Percentiles rank a stretch among this genome's conserved stretches.
These are phyloP conservation scores for Tremellales sp. DNA, from an alignment of 1,284 basidiomycete species.

Conservation along the genomic window DNA sequence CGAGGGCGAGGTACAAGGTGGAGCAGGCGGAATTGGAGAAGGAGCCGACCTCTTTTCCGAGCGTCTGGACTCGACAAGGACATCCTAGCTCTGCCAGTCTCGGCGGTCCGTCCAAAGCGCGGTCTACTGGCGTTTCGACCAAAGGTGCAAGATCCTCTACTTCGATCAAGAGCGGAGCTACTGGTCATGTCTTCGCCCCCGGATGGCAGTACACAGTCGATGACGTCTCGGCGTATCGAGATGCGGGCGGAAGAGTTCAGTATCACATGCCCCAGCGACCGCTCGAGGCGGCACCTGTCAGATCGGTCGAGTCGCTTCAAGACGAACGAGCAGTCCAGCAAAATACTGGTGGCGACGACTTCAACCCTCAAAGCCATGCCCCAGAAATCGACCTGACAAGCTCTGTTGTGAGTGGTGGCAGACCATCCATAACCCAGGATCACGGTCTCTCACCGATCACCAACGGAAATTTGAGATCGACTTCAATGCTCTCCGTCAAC, in stretches of 20 bases:
- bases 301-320: conserved; percentile 6
- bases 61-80: conserved; percentile 3
- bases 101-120: not conserved
- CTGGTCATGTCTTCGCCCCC: not conserved
- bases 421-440: too few species aligned
- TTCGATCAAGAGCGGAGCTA: not conserved
- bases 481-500: not conserved
- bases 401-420: not conserved
- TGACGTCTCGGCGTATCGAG: conserved; percentile 35
- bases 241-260: conserved; percentile 31
- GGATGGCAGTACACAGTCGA: conserved; percentile 37
- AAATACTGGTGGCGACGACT: conserved; percentile 20
- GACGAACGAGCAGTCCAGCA: conserved; percentile 8
- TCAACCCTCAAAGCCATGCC: conserved; percentile 21
- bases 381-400: not conserved
- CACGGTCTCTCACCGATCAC: conserved; percentile 1
- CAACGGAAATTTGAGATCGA: not conserved
- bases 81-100: not conserved
- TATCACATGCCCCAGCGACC: conserved; percentile 40
- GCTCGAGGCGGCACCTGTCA: not conserved
- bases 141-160: not conserved
- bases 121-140: conserved; percentile 6
- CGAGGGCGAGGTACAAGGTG: conserved; percentile 26
- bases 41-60: conserved; percentile 1
- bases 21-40: conserved; percentile 8